Conservation (phyloP, 2,329 filamentous ascomycete genomes). For the Fusarium nanum region DNA sequence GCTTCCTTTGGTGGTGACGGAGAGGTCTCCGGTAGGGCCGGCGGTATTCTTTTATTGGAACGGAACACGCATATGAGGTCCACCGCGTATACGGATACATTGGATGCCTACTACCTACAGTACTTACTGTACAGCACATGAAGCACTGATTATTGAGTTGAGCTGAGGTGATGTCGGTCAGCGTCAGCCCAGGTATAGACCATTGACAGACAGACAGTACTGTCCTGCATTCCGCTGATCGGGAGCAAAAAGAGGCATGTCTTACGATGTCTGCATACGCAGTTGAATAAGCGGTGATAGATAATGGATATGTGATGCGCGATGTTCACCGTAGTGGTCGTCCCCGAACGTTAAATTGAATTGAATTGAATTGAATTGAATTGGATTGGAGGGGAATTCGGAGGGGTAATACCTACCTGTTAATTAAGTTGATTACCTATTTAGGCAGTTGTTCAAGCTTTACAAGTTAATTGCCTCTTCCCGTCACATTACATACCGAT, state of each 20-base stretch:
- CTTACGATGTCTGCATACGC: constrained; percentile 22
- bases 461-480: constrained; percentile 6
- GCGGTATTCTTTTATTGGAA: constrained; percentile 37
- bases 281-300: background rate
- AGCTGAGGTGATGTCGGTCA: constrained; percentile 3
- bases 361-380: background rate
- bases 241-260: constrained; percentile 19
- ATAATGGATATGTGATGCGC: background rate
- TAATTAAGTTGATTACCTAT: background rate
- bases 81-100: constrained; percentile 7
- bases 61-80: constrained; percentile 15
- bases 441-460: constrained; percentile 2
- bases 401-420: background rate
- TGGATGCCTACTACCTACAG: background rate
- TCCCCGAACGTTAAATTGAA: background rate
- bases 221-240: constrained; percentile 20
- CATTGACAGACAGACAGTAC: background rate
- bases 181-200: constrained; percentile 25
- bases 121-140: background rate
- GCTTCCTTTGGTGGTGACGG: constrained; percentile 18
- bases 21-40: constrained; percentile 31
- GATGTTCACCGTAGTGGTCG: background rate
- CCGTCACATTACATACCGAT: constrained; percentile 30
- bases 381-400: no score
- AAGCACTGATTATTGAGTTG: background rate